Evolutionary conservation across 345 rosid species (phyloP), one percentile per base, ranked within the genome.

Genomic region (Tarenaya hassleriana): DNA sequence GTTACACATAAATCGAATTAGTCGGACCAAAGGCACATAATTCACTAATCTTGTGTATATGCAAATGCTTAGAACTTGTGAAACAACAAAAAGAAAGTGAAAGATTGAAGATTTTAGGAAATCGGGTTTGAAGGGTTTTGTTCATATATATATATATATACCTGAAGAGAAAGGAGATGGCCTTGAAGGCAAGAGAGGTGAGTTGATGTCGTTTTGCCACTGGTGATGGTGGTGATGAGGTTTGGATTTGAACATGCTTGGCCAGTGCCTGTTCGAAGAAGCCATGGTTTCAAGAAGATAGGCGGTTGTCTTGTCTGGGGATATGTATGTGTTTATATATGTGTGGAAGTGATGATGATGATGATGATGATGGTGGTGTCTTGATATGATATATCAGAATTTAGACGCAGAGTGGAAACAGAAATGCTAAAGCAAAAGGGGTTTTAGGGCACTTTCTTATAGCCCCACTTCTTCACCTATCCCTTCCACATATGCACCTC

Each of bases 211-310:
- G 50, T 77, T 86, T 52, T 94, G 97, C 97, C 92, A 82, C 67
- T 87, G n/a, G n/a, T n/a, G n/a, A n/a, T n/a, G n/a, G n/a, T n/a
- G 90, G 52, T 62, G 71, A 45, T 59, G 70, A 46, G 97, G 99
- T 80, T 94, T 94, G 77, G 95, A 86, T 64, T 86, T 88, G 83
- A 92, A 92, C 98, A 85, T 72, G 71, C 97, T 92, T 55, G 98
- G 97, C 98, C 98, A 92, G 90, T 92, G 96, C 68, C 91, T 85
- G 74, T 92, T 88, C 54, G 98, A 88, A 34, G 98, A 92, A 75
- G 95, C 95, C 98, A 92, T 88, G 70, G 52, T 63, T 59, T 40
- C 51, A 33, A 38, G 47, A 53, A 60, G 41, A 59, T 31, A 52
- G 48, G 45, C 51, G n/a, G n/a, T n/a, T n/a, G n/a, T n/a, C n/a